Base-by-base conservation (phyloP, 768 basidiomycete species). In the Calocybe indica region DNA sequence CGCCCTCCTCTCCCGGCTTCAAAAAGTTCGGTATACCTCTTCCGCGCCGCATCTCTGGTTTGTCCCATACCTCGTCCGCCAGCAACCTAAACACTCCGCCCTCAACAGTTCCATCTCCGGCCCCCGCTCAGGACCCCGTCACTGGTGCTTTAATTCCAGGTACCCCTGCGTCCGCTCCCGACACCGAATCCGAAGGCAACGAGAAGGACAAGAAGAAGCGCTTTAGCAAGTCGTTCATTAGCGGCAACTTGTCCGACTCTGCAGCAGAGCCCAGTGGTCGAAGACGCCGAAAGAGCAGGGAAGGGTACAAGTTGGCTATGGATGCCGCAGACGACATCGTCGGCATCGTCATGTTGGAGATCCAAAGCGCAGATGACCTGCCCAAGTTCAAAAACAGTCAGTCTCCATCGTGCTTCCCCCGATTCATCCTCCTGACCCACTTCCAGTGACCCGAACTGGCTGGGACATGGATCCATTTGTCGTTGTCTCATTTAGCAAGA, bases 381-480 rank as follows among this genome's bases (percentile, higher is more conserved):
- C 96, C 96, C 0, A 76, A 76, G 60, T 68, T 92, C 49, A 85
- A 82, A 62, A 97, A 96, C 55, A 86, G 93, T 94, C 46, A 51
- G 89, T 78, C 12, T 43, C 52, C 41, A 37, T 30, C 6, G 1
- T 7, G n/a, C 31, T 30, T 43, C 8, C 14, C 9, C 3, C 41
- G 43, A 47, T 46, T 15, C 15, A 28, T 28, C 4, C 29, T 33
- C 11, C 44, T 40, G 9, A 15, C n/a, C n/a, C 10, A 6, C 12
- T n/a, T 32, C 7, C 47, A 89, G 88, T 91, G 81, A 91, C 85
- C 1, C 80, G 87, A 0, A 88, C 81, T 0, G 89, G 88, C 0
- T 93, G 85, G 79, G 94, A 98, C 61, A 96, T 97, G 93, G 93
- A 97, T 58, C 93, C 94, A 0, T 98, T 97, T 59, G 88, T 91